A percentile compares a stretch with the other conserved stretches of the same genome.
phyloP scores from a whole-genome alignment of 108 stramenopile genomes.

The Cyclostephanos invisitatus region DNA sequence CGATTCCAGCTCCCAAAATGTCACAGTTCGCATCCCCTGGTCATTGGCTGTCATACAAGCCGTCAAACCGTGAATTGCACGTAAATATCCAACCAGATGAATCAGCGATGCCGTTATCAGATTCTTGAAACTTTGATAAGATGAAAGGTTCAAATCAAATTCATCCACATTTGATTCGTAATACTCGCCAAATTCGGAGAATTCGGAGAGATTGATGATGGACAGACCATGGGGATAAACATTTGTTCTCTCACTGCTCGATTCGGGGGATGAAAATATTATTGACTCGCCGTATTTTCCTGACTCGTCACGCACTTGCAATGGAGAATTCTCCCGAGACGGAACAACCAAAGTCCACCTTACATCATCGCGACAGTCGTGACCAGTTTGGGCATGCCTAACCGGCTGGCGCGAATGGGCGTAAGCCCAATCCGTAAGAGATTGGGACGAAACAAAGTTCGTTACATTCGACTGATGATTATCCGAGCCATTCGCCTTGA shows the following conservation, averaged over 20 bases:
- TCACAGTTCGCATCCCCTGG: conserved; percentile 6
- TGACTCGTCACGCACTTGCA: conserved; percentile 26
- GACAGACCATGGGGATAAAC: conserved; percentile 23
- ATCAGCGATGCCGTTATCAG: conserved; percentile 17
- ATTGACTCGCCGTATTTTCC: conserved; percentile 26
- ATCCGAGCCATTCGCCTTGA: conserved; percentile 7
- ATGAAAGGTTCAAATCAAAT: conserved; percentile 3
- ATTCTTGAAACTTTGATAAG: conserved; percentile 11
- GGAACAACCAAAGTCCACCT: conserved; percentile 38
- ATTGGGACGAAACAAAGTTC: conserved; percentile 24
- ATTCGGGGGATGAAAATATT: conserved; percentile 13
- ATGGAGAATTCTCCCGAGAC: conserved; percentile 21
- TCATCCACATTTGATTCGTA: conserved; percentile 2
- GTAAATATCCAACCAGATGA: conserved; percentile 36
- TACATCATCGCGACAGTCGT: conserved; percentile 4
- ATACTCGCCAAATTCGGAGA: not conserved
- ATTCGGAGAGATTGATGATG: conserved; percentile 7
- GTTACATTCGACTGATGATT: not conserved
- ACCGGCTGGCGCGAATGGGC: conserved; percentile 7
- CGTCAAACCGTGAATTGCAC: conserved; percentile 28
- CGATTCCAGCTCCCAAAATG: conserved; percentile 46
- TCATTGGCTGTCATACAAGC: not conserved
- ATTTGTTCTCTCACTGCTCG: not conserved
- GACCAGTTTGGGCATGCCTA: not conserved
- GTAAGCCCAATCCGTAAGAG: conserved; percentile 24